phyloP scores from a whole-genome alignment of 495 filamentous ascomycete species.

The Annulohypoxylon bovei region DNA sequence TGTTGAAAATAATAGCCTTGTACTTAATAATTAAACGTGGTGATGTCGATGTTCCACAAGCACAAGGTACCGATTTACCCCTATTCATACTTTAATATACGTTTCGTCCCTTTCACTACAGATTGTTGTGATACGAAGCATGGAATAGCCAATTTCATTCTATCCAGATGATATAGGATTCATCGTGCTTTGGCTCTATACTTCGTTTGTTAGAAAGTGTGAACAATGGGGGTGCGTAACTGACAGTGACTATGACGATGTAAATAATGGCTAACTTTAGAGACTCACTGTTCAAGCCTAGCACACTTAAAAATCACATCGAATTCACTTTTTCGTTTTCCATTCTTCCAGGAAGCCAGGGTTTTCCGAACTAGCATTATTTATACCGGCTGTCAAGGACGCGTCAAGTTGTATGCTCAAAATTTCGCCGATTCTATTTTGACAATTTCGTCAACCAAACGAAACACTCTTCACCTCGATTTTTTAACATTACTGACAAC shows the following conservation, averaged over 20 bases:
- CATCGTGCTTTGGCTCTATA: not conserved
- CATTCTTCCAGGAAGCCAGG: not conserved
- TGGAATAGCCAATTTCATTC: constrained; percentile 10
- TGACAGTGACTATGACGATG: constrained; percentile 1
- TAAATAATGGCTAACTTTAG: not conserved
- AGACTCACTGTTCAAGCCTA: constrained; percentile 8
- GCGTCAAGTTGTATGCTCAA: not conserved
- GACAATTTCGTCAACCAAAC: not conserved
- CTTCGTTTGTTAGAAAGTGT: not conserved
- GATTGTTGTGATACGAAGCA: constrained; percentile 14
- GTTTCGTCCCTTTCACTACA: constrained; percentile 15
- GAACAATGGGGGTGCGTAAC: constrained; percentile 9
- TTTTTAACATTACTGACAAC: not conserved
- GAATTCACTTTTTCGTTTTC: not conserved
- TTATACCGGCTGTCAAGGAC: not conserved
- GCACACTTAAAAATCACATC: not conserved
- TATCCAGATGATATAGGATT: constrained; percentile 1
- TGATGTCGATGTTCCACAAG: constrained; percentile 1
- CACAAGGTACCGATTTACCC: not conserved
- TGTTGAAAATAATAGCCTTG: not conserved
- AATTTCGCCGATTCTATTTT: constrained; percentile 1
- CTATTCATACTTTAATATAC: not conserved
- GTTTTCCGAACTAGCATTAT: not conserved
- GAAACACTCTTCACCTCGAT: not conserved
- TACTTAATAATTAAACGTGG: not conserved